A percentile compares a stretch with the other conserved stretches of the same genome.
phyloP scores from a whole-genome alignment of 1,284 basidiomycete species.

The Tranzscheliella williamsii region DNA sequence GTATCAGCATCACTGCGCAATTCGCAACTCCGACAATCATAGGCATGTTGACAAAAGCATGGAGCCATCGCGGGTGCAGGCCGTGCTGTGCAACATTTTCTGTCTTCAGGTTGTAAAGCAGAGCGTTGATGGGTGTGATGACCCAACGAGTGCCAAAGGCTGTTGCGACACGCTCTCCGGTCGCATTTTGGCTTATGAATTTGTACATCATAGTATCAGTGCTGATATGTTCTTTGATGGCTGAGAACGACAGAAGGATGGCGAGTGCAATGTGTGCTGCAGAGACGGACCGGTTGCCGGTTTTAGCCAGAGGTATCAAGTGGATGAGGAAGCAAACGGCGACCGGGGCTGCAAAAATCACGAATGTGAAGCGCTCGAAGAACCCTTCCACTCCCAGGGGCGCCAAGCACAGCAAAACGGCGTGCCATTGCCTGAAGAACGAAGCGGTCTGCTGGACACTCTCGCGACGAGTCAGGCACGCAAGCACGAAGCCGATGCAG shows the following conservation, averaged over 20 bases:
- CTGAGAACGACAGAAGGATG: not conserved
- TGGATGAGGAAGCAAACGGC: not conserved
- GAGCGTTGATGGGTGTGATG: conserved; percentile 54
- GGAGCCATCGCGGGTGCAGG: conserved; percentile 59
- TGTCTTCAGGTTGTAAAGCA: conserved; percentile 56
- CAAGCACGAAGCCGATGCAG: conserved; percentile 4
- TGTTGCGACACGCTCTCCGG: not conserved
- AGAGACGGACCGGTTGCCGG: not conserved
- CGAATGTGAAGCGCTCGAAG: conserved; percentile 57
- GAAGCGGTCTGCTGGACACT: not conserved
- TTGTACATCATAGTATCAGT: not conserved
- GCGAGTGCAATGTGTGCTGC: no score
- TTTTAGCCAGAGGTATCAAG: not conserved
- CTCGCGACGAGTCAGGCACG: conserved; percentile 1
- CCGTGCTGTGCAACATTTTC: conserved; percentile 59
- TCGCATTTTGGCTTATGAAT: no score
- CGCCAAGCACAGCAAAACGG: conserved; percentile 6
- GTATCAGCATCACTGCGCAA: not conserved
- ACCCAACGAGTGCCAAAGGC: conserved; percentile 4
- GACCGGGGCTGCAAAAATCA: conserved; percentile 47
- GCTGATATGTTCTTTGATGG: not conserved
- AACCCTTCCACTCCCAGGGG: conserved; percentile 26
- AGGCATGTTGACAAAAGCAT: conserved; percentile 56
- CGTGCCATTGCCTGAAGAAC: not conserved
- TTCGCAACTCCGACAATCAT: conserved; percentile 56